Conservation (phyloP, 1,139 yeast genomes). For the Candida freyschussii region DNA sequence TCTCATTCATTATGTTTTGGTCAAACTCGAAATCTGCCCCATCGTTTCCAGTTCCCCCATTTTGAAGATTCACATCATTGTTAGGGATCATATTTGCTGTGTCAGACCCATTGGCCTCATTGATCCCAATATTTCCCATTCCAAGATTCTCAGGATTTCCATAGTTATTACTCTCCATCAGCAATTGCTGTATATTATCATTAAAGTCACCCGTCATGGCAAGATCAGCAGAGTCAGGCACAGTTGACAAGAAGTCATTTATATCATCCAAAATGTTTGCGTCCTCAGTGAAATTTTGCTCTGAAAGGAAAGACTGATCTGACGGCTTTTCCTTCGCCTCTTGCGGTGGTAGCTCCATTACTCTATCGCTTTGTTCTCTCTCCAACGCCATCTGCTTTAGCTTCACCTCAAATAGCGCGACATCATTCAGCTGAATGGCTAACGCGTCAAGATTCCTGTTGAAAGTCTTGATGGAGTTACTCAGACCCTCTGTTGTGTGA, state of each 20-base stretch:
- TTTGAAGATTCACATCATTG: neutral
- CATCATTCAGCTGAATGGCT: constrained; percentile 23
- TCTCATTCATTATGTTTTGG: constrained; percentile 22
- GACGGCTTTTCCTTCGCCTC: too few species aligned
- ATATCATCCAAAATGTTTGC: constrained; percentile 27
- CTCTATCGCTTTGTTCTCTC: constrained; percentile 7
- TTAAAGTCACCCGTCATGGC: constrained; percentile 17
- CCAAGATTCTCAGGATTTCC: constrained; percentile 4
- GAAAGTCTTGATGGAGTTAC: constrained; percentile 28
- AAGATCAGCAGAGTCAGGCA: constrained; percentile 23
- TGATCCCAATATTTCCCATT: constrained; percentile 7
- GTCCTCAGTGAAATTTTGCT: constrained; percentile 21
- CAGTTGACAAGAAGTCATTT: constrained; percentile 27
- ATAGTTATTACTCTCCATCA: constrained; percentile 21
- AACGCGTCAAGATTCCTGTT: constrained; percentile 24
- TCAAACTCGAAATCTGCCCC: constrained; percentile 26
- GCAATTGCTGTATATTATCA: constrained; percentile 20
- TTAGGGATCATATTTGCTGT: neutral
- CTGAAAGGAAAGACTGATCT: too few species aligned
- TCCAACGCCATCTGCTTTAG: constrained; percentile 16
- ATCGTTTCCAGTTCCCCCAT: too few species aligned
- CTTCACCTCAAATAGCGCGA: constrained; percentile 18
- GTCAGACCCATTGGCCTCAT: neutral
- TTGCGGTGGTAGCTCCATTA: too few species aligned
- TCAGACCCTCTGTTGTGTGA: constrained; percentile 16